phyloP scores from a whole-genome alignment of 257 asterid genomes.

The Solanum chiquidenum region DNA sequence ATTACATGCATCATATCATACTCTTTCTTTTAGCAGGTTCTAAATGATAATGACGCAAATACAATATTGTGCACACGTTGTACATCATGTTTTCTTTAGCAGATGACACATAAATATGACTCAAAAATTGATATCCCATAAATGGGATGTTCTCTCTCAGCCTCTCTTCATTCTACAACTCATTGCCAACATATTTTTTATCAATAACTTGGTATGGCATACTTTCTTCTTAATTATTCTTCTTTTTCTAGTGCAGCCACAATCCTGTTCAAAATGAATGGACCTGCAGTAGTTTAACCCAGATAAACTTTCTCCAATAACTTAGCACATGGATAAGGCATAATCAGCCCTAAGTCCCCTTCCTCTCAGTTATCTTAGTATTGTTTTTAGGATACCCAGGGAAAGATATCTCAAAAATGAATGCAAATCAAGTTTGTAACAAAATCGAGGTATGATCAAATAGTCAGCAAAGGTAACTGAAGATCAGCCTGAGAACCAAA shows the following conservation, averaged over 20 bases:
- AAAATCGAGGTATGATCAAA: neutral
- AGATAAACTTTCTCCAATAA: neutral
- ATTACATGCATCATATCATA: neutral
- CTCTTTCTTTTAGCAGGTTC: neutral
- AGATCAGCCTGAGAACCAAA: neutral
- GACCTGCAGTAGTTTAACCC: neutral
- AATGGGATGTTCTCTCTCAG: neutral
- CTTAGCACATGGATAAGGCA: neutral
- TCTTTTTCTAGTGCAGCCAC: neutral
- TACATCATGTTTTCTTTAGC: neutral
- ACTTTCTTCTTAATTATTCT: neutral
- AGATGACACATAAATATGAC: neutral
- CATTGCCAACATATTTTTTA: neutral
- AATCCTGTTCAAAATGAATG: neutral
- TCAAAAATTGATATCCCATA: neutral
- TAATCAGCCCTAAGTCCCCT: neutral
- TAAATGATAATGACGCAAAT: neutral
- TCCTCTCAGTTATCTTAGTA: neutral
- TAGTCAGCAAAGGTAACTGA: neutral
- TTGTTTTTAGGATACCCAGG: neutral
- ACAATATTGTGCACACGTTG: neutral
- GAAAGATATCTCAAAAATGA: neutral
- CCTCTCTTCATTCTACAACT: neutral
- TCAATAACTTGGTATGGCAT: neutral
- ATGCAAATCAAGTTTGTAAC: neutral